Base-by-base conservation (phyloP, 2,329 filamentous ascomycete species). In the Blumeriella jaapii region DNA sequence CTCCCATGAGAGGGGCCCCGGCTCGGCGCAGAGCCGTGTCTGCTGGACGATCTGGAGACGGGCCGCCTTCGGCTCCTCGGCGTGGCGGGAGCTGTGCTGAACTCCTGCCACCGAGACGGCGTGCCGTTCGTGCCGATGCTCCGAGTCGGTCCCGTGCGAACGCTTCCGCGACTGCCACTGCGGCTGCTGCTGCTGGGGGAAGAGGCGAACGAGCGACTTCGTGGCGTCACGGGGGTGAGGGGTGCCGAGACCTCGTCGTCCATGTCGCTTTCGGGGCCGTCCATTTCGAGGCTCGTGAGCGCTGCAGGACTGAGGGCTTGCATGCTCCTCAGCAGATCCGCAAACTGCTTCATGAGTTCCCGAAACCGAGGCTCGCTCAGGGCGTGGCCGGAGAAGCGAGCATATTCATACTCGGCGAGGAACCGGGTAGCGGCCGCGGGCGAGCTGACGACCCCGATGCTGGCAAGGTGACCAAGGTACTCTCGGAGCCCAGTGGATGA, bases 261-360 rank as follows among this genome's bases (percentile, higher is more conserved):
- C 15, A 46, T 50, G 29, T 54, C 51, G 23, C 49, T 51, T 13
- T 52, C 50, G n/a, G 28, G 31, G 5, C 18, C 20, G 2, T 47
- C 41, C 6, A 45, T 42, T 12, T 49, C 42, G 4, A 52, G 39
- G 18, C 39, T 45, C 14, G 41, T 36, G 2, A 56, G 38, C 13
- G 50, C 29, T 2, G 42, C 41, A 7, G 44, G 43, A 27, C 39
- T 45, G 1, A 56, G 36, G 0, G 71, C 66, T 17, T 64, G 69
- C 82, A 96, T 93, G 12, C 68, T 71, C 34, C 81, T 74, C 10
- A 96, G 63, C 0, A 96, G 63, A 34, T 82, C 74, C 2, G 87
- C 82, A 57, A 96, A 95, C 16, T 82, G 66, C 38, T 76, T 71
- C 85, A 95, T 95, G 18, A 95, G 63, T 14, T 69, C 62, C 23